phyloP scores from a whole-genome alignment of 768 basidiomycete species.

The Phaffia australis region DNA sequence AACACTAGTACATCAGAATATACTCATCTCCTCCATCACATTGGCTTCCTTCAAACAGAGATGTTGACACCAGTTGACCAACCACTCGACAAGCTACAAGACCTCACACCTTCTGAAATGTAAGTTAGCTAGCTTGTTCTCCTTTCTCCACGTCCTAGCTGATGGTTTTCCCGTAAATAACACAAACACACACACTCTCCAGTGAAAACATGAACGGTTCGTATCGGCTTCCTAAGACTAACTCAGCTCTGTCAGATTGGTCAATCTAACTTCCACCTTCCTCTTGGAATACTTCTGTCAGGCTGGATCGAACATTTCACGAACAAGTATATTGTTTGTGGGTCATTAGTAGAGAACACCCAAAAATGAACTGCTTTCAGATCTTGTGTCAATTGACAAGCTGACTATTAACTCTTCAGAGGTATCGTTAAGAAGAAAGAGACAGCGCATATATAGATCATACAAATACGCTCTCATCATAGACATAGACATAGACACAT shows the following conservation, averaged over 20 bases:
- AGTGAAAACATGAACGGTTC: conserved; percentile 90
- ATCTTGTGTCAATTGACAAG: no score
- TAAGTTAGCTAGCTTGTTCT: conserved; percentile 40
- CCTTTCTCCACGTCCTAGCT: not conserved
- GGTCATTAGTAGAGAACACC: conserved; percentile 73
- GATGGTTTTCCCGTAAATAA: no score
- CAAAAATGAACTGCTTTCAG: conserved; percentile 29
- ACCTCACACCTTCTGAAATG: conserved; percentile 73
- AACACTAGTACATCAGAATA: not conserved
- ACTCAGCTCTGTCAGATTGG: not conserved
- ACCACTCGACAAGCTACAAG: conserved; percentile 69
- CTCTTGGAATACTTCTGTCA: conserved; percentile 33
- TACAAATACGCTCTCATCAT: no score
- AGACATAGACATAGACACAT: no score
- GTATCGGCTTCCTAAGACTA: conserved; percentile 16
- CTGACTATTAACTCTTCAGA: no score
- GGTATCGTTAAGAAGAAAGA: no score
- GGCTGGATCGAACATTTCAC: conserved; percentile 92
- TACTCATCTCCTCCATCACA: not conserved
- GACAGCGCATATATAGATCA: no score
- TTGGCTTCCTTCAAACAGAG: conserved; percentile 43
- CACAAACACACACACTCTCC: not conserved
- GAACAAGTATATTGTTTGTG: conserved; percentile 83
- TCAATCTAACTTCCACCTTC: not conserved
- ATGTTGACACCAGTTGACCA: conserved; percentile 84